Percentiles rank a stretch among this genome's conserved stretches.
These are phyloP conservation scores for Candida anglica DNA, from an alignment of 805 yeast genomes.

Conservation along the genomic window DNA sequence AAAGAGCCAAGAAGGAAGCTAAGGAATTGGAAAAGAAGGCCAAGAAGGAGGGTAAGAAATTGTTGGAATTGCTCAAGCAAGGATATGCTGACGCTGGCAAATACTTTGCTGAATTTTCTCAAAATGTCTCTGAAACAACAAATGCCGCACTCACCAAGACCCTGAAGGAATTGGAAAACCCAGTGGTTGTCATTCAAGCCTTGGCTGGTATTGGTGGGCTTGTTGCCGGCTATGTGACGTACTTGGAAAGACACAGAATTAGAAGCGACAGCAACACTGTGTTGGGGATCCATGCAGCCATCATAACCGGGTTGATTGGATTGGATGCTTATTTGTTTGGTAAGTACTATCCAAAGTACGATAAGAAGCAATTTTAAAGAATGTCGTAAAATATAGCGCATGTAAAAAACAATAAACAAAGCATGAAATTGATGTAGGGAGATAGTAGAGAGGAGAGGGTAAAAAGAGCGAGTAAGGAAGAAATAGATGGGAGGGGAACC, in stretches of 20 bases:
- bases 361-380: slow-evolving; percentile 32
- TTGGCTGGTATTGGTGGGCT: slow-evolving; percentile 46
- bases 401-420: no score
- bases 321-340: slow-evolving; percentile 52
- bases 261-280: slow-evolving; percentile 42
- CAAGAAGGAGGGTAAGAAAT: slow-evolving; percentile 6
- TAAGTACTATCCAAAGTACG: slow-evolving; percentile 52
- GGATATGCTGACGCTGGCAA: slow-evolving; percentile 6
- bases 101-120: not conserved
- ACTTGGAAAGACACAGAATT: slow-evolving; percentile 49
- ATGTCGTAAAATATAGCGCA: not conserved
- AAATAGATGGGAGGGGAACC: no score
- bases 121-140: not conserved
- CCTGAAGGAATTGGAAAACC: slow-evolving; percentile 51
- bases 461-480: not conserved
- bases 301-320: slow-evolving; percentile 50
- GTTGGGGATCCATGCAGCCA: slow-evolving; percentile 45
- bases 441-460: not conserved
- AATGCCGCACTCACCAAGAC: not conserved
- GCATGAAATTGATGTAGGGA: no score
- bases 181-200: slow-evolving; percentile 55
- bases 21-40: slow-evolving; percentile 16
- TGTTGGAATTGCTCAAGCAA: slow-evolving; percentile 13
- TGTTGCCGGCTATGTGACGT: slow-evolving; percentile 46
- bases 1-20: slow-evolving; percentile 16